Conservation (phyloP, 805 yeast species). For the Starmerella kuoi region DNA sequence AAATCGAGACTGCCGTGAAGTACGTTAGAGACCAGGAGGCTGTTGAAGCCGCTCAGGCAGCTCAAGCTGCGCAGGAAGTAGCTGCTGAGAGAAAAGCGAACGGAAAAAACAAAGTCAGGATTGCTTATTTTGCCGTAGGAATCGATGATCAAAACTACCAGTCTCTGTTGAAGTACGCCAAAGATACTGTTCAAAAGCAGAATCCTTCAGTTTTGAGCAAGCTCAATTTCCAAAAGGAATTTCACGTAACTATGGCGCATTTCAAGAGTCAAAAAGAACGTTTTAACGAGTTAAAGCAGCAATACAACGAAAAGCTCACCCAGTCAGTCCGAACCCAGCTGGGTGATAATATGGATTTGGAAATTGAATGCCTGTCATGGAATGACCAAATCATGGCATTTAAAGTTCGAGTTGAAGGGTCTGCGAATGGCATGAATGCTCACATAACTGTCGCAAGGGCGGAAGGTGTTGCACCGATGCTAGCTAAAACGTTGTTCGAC, state of each 20-base stretch:
- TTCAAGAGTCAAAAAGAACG: constrained; percentile 1
- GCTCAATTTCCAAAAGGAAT: constrained; percentile 16
- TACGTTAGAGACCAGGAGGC: constrained; percentile 38
- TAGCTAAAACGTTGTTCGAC: constrained; percentile 9
- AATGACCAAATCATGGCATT: constrained; percentile 44
- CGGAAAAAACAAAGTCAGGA: constrained; percentile 22
- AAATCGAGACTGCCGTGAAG: constrained; percentile 38
- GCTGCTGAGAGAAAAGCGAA: constrained; percentile 4
- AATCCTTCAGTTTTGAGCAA: constrained; percentile 6
- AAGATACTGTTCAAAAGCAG: constrained; percentile 10
- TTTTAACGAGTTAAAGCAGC: constrained; percentile 4
- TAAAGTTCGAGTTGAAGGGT: constrained; percentile 33
- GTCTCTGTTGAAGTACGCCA: constrained; percentile 19
- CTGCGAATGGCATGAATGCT: constrained; percentile 35
- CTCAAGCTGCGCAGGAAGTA: constrained; percentile 7
- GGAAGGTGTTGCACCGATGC: constrained; percentile 3
- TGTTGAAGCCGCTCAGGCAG: background rate
- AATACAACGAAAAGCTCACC: constrained; percentile 3
- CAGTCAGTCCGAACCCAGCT: background rate
- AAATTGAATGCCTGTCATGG: constrained; percentile 34
- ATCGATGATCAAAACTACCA: constrained; percentile 22
- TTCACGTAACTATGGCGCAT: constrained; percentile 31
- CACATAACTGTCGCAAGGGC: constrained; percentile 61
- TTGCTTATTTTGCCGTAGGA: constrained; percentile 33
- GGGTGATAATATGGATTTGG: background rate